Evolutionary conservation across 169 alveolate species (phyloP).

Genomic region (Plasmodium gonderi): DNA sequence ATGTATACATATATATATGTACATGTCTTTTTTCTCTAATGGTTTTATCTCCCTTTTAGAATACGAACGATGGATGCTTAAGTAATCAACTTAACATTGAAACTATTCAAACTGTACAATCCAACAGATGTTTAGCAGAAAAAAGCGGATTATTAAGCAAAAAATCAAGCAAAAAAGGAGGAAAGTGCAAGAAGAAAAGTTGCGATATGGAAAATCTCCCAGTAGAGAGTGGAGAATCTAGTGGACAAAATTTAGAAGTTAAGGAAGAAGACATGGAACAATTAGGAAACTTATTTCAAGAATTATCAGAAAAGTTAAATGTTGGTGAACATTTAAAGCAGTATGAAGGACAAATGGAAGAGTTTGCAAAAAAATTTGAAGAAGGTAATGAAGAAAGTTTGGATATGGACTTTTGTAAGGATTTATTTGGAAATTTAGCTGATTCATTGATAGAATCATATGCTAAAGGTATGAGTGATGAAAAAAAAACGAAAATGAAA

Average conservation of each 20-base stretch:
- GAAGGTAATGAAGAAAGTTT: not conserved
- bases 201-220: not conserved
- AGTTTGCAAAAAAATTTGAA: not conserved
- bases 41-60: not conserved
- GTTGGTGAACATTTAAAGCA: not conserved
- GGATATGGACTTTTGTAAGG: not conserved
- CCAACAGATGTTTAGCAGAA: not conserved
- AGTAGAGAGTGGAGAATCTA: not conserved
- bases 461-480: not conserved
- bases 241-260: not conserved
- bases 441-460: conserved; percentile 5
- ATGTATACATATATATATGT: not conserved
- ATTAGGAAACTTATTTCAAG: not conserved
- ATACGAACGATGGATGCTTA: not conserved
- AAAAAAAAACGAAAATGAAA: conserved; percentile 1
- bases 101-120: not conserved
- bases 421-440: not conserved
- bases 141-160: not conserved
- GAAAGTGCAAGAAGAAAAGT: not conserved
- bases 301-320: conserved; percentile 7
- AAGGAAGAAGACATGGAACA: not conserved
- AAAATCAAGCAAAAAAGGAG: not conserved
- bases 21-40: not conserved
- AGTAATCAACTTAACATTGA: not conserved
- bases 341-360: not conserved